A percentile compares a stretch with the other conserved stretches of the same genome.
Evolutionary conservation across 2,329 filamentous ascomycete genomes (phyloP).

Genomic region (Aspergillus vadensis): DNA sequence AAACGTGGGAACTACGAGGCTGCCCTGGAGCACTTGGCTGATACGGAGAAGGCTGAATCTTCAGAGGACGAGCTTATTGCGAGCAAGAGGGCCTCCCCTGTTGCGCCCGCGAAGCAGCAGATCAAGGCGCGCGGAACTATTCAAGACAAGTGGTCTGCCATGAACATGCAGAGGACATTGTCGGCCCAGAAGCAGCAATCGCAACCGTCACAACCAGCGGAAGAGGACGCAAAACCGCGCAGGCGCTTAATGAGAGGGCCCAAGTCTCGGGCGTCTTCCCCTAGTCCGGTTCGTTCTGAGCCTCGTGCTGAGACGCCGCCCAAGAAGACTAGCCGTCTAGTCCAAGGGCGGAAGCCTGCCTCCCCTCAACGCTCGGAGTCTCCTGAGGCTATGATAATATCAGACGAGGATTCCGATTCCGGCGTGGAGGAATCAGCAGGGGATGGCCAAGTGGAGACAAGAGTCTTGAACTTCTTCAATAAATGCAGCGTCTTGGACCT

Average conservation of each 20-base stretch:
- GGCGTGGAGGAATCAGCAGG: conserved; percentile 44
- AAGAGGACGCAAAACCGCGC: conserved; percentile 35
- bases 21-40: conserved; percentile 53
- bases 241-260: conserved; percentile 44
- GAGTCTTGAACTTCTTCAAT: conserved; percentile 81
- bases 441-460: conserved; percentile 48
- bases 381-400: conserved; percentile 44
- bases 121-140: conserved; percentile 60
- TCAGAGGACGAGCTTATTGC: conserved; percentile 47
- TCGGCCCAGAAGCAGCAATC: conserved; percentile 21
- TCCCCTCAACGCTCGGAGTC: conserved; percentile 37
- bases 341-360: conserved; percentile 51
- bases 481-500: conserved; percentile 73
- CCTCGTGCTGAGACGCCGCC: conserved; percentile 24
- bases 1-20: conserved; percentile 58
- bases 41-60: conserved; percentile 35
- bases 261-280: conserved; percentile 33
- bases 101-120: conserved; percentile 51
- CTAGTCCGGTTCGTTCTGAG: conserved; percentile 19
- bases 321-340: conserved; percentile 44
- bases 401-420: conserved; percentile 47
- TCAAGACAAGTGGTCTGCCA: conserved; percentile 59
- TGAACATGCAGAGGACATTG: conserved; percentile 41
- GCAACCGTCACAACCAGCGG: conserved; percentile 17
- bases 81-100: conserved; percentile 22